These are phyloP conservation scores for Euphorbia lathyris DNA, from an alignment of 345 rosid species.

Conservation along the genomic window DNA sequence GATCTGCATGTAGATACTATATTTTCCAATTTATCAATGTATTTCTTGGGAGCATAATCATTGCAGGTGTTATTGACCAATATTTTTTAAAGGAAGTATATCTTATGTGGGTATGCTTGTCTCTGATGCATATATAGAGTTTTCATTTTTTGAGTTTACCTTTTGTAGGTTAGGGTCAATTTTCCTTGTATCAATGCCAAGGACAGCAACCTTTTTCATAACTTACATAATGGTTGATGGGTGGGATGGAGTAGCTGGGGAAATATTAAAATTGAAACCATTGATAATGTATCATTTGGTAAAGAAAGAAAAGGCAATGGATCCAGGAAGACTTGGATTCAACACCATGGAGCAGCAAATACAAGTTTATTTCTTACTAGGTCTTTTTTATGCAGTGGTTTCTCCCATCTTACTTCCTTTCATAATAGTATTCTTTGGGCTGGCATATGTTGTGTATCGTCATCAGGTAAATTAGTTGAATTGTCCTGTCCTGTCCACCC, in stretches of 20 bases:
- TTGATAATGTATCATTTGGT: slow-evolving; percentile 72
- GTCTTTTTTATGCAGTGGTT: slow-evolving; percentile 86
- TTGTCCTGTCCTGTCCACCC: background rate
- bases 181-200: slow-evolving; percentile 81
- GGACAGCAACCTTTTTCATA: no score
- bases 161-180: slow-evolving; percentile 76
- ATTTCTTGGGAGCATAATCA: slow-evolving; percentile 89
- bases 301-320: slow-evolving; percentile 98
- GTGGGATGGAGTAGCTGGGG: slow-evolving; percentile 98
- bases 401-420: slow-evolving; percentile 88
- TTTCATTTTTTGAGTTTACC: background rate
- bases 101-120: slow-evolving; percentile 69
- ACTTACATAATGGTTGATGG: no score
- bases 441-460: slow-evolving; percentile 85
- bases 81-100: no score
- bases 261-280: slow-evolving; percentile 76
- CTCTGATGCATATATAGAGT: background rate
- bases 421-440: slow-evolving; percentile 68
- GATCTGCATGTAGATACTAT: slow-evolving; percentile 73
- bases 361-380: slow-evolving; percentile 92
- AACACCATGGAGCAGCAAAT: slow-evolving; percentile 90
- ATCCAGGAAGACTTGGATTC: slow-evolving; percentile 88
- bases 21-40: slow-evolving; percentile 85
- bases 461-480: slow-evolving; percentile 69
- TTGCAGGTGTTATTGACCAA: no score